Conservation (phyloP, 345 rosid genomes). For the Euphorbia pulcherrima region DNA sequence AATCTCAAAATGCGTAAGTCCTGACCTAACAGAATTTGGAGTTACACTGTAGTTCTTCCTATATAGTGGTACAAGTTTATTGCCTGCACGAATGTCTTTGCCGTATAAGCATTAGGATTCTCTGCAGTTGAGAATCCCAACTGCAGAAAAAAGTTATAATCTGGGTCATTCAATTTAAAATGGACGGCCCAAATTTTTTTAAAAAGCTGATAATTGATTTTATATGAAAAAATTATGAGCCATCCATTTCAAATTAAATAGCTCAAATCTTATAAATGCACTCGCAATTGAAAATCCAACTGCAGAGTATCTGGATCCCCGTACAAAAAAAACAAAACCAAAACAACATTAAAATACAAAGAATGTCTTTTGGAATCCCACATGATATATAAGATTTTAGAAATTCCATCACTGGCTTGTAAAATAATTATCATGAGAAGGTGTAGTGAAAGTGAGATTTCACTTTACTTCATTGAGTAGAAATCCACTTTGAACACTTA, state of each 20-base stretch:
- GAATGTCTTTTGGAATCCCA: not conserved
- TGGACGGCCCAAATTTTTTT: too few relatives aligned
- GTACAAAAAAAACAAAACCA: too few relatives aligned
- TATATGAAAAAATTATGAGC: too few relatives aligned
- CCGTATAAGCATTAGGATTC: too few relatives aligned
- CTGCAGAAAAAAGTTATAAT: too few relatives aligned
- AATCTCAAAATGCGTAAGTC: not conserved
- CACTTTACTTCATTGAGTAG: slow-evolving; percentile 25
- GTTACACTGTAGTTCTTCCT: not conserved
- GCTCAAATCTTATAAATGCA: not conserved
- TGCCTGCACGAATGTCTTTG: slow-evolving; percentile 4
- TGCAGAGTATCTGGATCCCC: too few relatives aligned
- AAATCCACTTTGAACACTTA: slow-evolving; percentile 20
- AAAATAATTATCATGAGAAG: slow-evolving; percentile 6
- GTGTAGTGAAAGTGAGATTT: slow-evolving; percentile 7
- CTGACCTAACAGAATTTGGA: not conserved
- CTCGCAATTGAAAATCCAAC: too few relatives aligned
- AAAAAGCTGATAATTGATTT: too few relatives aligned
- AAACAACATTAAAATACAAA: not conserved
- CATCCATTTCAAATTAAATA: too few relatives aligned
- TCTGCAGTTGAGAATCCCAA: too few relatives aligned
- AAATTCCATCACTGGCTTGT: not conserved
- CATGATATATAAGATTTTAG: not conserved
- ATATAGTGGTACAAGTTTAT: not conserved
- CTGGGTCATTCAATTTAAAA: too few relatives aligned